Conservation (phyloP, 78 protist species). For the Protostelium mycophagum region DNA sequence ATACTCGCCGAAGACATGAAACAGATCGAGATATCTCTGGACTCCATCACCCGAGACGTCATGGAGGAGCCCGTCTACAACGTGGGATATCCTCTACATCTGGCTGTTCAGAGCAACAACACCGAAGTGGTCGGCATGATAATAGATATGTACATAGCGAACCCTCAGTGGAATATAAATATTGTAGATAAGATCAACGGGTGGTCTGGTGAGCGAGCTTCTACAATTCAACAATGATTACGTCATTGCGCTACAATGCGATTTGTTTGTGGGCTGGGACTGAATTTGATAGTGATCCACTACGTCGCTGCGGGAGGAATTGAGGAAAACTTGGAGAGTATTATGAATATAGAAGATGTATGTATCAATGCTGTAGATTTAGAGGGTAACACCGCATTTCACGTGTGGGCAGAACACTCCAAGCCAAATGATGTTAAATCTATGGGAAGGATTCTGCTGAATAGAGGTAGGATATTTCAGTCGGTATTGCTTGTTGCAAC, state of each 20-base stretch:
- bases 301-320: neutral
- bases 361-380: neutral
- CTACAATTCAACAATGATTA: too few species aligned
- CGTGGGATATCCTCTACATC: neutral
- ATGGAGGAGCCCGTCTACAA: neutral
- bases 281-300: neutral
- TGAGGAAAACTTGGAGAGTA: neutral
- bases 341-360: neutral
- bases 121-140: neutral
- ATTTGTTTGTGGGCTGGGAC: neutral
- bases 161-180: neutral
- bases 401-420: neutral
- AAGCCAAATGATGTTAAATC: neutral
- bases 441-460: neutral
- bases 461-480: neutral
- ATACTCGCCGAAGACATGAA: neutral
- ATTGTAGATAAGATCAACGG: neutral
- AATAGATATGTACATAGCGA: neutral
- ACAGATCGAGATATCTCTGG: neutral
- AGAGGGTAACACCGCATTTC: neutral
- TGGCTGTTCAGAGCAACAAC: neutral
- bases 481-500: neutral
- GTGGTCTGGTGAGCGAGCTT: neutral
- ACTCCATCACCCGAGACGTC: neutral
- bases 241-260: too few species aligned